Evolutionary conservation across 768 basidiomycete genomes (phyloP).

Genomic region (Amanita exitialis): DNA sequence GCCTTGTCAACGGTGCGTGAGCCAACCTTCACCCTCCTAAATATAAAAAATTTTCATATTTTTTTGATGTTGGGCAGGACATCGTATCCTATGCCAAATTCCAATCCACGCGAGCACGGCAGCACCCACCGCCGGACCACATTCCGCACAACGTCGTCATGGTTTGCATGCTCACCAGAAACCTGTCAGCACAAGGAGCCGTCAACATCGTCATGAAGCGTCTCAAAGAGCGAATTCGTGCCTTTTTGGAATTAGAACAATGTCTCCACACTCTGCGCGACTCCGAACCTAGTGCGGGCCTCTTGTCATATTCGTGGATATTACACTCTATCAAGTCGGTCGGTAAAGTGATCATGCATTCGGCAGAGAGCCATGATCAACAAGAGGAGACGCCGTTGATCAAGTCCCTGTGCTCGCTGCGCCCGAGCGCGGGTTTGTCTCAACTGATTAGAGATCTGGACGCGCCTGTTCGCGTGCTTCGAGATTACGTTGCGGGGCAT

Average conservation of each 20-base stretch:
- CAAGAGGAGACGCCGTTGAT: conserved; percentile 5
- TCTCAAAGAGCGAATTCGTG: conserved; percentile 26
- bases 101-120: conserved; percentile 17
- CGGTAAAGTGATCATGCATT: not conserved
- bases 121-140: conserved; percentile 16
- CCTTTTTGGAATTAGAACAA: conserved; percentile 22
- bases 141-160: conserved; percentile 34
- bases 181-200: conserved; percentile 40
- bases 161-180: conserved; percentile 33
- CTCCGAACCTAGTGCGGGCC: conserved; percentile 10
- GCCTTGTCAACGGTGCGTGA: conserved; percentile 40
- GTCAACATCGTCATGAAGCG: conserved; percentile 28
- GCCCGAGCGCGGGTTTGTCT: conserved; percentile 7
- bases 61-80: conserved; percentile 32
- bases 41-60: conserved; percentile 1
- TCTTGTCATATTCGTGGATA: conserved; percentile 3
- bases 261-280: conserved; percentile 11
- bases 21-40: no score
- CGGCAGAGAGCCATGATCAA: conserved; percentile 6
- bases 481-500: conserved; percentile 46
- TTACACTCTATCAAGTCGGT: not conserved
- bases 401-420: conserved; percentile 1
- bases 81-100: conserved; percentile 44
- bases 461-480: conserved; percentile 38
- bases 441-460: conserved; percentile 9